phyloP scores from a whole-genome alignment of 1,284 basidiomycete genomes.

The Leccinum subrobustum region DNA sequence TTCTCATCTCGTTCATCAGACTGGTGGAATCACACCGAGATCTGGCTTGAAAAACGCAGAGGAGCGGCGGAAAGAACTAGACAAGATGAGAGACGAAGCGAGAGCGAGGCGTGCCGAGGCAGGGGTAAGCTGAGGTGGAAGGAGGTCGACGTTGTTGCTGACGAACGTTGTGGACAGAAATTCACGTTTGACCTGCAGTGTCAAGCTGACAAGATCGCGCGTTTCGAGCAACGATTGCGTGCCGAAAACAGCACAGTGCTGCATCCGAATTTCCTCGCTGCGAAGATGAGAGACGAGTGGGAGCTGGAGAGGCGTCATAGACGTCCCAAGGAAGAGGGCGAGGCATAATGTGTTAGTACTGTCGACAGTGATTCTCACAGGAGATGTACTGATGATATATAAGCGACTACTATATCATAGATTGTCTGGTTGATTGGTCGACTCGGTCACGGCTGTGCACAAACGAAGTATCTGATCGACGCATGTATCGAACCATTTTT shows the following conservation, averaged over 20 bases:
- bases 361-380: background rate
- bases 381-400: slow-evolving; percentile 19
- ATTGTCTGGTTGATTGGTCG: background rate
- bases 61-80: slow-evolving; percentile 64
- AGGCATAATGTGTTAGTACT: slow-evolving; percentile 24
- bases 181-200: slow-evolving; percentile 67
- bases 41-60: slow-evolving; percentile 69
- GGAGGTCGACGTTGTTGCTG: slow-evolving; percentile 3
- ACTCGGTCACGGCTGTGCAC: slow-evolving; percentile 18
- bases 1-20: slow-evolving; percentile 22
- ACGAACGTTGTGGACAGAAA: slow-evolving; percentile 40
- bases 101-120: slow-evolving; percentile 55
- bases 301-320: slow-evolving; percentile 34
- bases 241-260: slow-evolving; percentile 50
- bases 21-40: slow-evolving; percentile 52
- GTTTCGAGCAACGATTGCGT: slow-evolving; percentile 60
- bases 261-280: slow-evolving; percentile 67
- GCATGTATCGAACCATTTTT: slow-evolving; percentile 60
- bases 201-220: slow-evolving; percentile 63
- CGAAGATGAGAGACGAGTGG: slow-evolving; percentile 52
- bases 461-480: slow-evolving; percentile 54
- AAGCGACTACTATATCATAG: slow-evolving; percentile 3
- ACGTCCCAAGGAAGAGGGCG: slow-evolving; percentile 33
- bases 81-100: slow-evolving; percentile 71
- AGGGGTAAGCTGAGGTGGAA: slow-evolving; percentile 41